A percentile compares a stretch with the other conserved stretches of the same genome.
These are phyloP conservation scores for Passiflora organensis DNA, from an alignment of 345 rosid species.

Conservation along the genomic window DNA sequence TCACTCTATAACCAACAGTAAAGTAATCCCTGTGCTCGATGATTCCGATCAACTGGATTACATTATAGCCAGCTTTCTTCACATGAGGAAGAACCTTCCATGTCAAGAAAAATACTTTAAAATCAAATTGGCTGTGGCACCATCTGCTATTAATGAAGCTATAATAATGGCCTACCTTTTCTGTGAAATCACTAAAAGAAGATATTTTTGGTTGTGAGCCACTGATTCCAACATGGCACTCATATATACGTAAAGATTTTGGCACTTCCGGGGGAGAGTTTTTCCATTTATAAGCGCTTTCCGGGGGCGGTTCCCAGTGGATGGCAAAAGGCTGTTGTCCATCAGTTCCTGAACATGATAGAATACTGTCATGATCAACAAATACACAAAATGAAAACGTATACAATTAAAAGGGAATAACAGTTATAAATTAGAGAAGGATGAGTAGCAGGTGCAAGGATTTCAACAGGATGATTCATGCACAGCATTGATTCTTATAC, in stretches of 20 bases:
- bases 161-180: constrained; percentile 42
- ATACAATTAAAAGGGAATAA: neutral
- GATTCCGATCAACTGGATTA: constrained; percentile 83
- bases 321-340: constrained; percentile 79
- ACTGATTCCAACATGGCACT: constrained; percentile 95
- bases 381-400: neutral
- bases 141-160: no score
- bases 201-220: constrained; percentile 78
- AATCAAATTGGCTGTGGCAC: no score
- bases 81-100: constrained; percentile 87
- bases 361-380: constrained; percentile 1
- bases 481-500: neutral
- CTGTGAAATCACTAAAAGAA: constrained; percentile 66
- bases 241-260: constrained; percentile 83
- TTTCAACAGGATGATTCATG: neutral
- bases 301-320: constrained; percentile 97
- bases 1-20: constrained; percentile 88
- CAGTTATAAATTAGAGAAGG: neutral
- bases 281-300: constrained; percentile 75
- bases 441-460: neutral
- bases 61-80: constrained; percentile 87
- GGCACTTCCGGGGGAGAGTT: constrained; percentile 51
- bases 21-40: constrained; percentile 94
- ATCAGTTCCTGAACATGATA: constrained; percentile 42
- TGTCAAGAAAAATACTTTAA: no score